Evolutionary conservation across 345 rosid genomes (phyloP).

Genomic region (Hevea brasiliensis): DNA sequence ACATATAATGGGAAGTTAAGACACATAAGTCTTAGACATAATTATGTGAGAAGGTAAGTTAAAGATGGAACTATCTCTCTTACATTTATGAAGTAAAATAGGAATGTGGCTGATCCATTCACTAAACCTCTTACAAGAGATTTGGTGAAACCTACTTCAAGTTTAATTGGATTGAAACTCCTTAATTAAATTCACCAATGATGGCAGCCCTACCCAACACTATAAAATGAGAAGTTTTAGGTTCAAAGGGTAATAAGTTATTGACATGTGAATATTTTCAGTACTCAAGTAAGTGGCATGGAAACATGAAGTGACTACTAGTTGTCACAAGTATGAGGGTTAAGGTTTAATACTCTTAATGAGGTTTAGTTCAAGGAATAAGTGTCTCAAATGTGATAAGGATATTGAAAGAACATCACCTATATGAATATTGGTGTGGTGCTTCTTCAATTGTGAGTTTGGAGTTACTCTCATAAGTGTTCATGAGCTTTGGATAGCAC

Average conservation of each 20-base stretch:
- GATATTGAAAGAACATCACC: neutral
- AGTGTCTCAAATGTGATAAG: neutral
- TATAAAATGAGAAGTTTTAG: too few species aligned
- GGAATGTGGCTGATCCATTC: neutral
- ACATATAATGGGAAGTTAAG: too few species aligned
- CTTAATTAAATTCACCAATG: too few species aligned
- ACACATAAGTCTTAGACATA: neutral
- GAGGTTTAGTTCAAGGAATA: neutral
- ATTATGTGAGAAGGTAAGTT: neutral
- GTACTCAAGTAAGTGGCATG: too few species aligned
- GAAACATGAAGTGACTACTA: neutral
- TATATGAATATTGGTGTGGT: neutral
- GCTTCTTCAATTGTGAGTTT: neutral
- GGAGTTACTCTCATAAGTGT: neutral
- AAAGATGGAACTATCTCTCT: neutral
- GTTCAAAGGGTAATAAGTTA: too few species aligned
- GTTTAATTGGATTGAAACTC: too few species aligned
- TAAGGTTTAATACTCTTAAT: neutral
- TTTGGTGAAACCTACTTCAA: too few species aligned
- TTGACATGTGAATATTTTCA: too few species aligned
- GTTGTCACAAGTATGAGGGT: neutral
- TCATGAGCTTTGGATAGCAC: too few species aligned
- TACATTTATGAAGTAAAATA: neutral
- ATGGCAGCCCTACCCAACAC: too few species aligned
- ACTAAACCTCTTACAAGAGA: neutral